These are phyloP conservation scores for Eucalyptus cladocalyx DNA, from an alignment of 345 rosid genomes.

Conservation along the genomic window DNA sequence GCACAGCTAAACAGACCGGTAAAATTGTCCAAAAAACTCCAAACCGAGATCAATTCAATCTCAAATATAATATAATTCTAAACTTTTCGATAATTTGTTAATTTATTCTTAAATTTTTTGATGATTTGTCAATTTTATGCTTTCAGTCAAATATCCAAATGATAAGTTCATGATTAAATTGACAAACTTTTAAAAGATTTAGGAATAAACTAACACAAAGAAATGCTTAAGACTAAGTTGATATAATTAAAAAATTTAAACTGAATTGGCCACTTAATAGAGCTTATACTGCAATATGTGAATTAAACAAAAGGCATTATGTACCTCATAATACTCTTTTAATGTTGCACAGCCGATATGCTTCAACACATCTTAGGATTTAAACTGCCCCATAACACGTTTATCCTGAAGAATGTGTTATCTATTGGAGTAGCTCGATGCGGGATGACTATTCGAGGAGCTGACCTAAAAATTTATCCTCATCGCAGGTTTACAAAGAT, in stretches of 20 bases:
- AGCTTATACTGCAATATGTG: not conserved
- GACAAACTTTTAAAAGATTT: rapidly evolving
- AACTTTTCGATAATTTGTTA: no score
- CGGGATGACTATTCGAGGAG: not conserved
- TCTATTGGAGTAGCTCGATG: not conserved
- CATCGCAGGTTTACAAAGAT: not conserved
- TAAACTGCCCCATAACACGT: not conserved
- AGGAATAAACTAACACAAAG: rapidly evolving
- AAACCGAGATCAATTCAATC: no score
- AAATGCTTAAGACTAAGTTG: rapidly evolving
- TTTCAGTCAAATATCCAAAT: not conserved
- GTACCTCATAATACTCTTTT: not conserved
- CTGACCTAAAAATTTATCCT: not conserved
- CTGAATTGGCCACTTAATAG: not conserved
- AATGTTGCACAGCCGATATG: not conserved
- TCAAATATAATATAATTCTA: no score
- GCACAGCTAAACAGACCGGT: not conserved
- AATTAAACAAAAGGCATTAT: not conserved
- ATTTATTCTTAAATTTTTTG: no score
- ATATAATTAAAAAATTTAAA: no score
- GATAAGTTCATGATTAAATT: no score
- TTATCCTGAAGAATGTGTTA: not conserved
- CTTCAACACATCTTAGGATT: not conserved
- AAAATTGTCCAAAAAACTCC: not conserved
- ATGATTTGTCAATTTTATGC: not conserved